phyloP scores from a whole-genome alignment of 2,329 filamentous ascomycete genomes.

The Cytospora mali region DNA sequence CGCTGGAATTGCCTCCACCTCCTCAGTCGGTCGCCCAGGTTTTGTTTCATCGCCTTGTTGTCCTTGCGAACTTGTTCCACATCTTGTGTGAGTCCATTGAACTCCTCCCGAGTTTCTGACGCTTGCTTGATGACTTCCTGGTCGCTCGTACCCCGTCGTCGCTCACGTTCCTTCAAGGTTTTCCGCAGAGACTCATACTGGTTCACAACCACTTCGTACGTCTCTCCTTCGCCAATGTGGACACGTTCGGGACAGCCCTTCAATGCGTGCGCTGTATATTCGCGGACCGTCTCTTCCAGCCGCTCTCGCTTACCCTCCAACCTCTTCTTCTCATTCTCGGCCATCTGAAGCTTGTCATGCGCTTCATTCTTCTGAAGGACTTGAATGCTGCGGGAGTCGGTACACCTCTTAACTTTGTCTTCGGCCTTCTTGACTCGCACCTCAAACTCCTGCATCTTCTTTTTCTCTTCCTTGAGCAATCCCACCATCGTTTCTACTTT shows the following conservation, averaged over 20 bases:
- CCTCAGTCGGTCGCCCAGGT: slow-evolving; percentile 68
- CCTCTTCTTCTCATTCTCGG: slow-evolving; percentile 47
- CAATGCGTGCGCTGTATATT: slow-evolving; percentile 58
- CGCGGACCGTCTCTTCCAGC: slow-evolving; percentile 51
- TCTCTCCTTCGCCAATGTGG: slow-evolving; percentile 66
- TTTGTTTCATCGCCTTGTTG: slow-evolving; percentile 51
- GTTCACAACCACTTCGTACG: slow-evolving; percentile 55
- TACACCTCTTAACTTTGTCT: slow-evolving; percentile 52
- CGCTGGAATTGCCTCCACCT: slow-evolving; percentile 83
- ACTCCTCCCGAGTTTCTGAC: slow-evolving; percentile 41
- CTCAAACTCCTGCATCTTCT: slow-evolving; percentile 43
- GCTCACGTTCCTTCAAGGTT: slow-evolving; percentile 59
- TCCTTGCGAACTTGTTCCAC: slow-evolving; percentile 48
- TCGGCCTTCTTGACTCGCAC: slow-evolving; percentile 58
- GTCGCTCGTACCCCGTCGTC: slow-evolving; percentile 63
- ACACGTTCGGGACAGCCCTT: slow-evolving; percentile 58
- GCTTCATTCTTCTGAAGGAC: slow-evolving; percentile 66
- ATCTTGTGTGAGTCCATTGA: slow-evolving; percentile 46
- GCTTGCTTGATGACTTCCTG: slow-evolving; percentile 62
- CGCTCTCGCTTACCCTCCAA: slow-evolving; percentile 52
- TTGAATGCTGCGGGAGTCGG: slow-evolving; percentile 54
- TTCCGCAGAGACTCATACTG: slow-evolving; percentile 56
- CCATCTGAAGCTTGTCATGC: slow-evolving; percentile 52
- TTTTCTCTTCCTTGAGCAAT: slow-evolving; percentile 39
- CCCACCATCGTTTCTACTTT: slow-evolving; percentile 45